Base-by-base conservation (phyloP, 768 basidiomycete genomes). In the Trametes coccinea region DNA sequence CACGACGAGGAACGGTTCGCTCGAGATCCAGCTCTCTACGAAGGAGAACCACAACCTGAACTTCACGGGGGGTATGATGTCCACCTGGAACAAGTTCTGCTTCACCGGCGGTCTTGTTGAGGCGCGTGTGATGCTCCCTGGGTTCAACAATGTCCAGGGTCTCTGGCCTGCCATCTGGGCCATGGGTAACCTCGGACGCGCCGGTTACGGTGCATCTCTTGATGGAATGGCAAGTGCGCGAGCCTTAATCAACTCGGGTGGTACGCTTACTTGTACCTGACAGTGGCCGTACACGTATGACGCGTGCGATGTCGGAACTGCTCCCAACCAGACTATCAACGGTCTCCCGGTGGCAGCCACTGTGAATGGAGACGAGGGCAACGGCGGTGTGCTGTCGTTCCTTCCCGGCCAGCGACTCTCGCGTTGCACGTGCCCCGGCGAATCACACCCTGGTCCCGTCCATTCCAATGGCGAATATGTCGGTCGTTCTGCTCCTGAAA, bases 71-170 rank as follows among this genome's bases (percentile, higher is more conserved):
- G 81, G 80, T 9, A 79, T 84, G 79, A 72, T 82, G 70, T 73
- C 76, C 11, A 76, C 78, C 10, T 80, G 77, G 90, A 94, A 94
- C 74, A 93, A 94, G 74, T 89, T 96, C 62, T 95, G 91, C 73
- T 94, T 93, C 74, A 90, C 90, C 13, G 90, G 89, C 29, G 92
- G 93, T 29, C 84, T 88, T 58, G 80, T 93, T 53, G 89, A 92
- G 69, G 72, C 80, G 0, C 80, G 75, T 8, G 85, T 90, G 8
- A 78, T 80, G 16, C 78, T 92, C 11, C 90, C 90, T 27, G 89
- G 89, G 7, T 76, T 81, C 16, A 85, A 82, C 66, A 84, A 86
- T 66, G 77, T 93, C 34, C 75, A 83, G 66, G 82, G 78, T 6
- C 77, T 83, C 57, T 83, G 83, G 83, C 79, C 79, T 40, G 83